Evolutionary conservation across 2,329 filamentous ascomycete genomes (phyloP).

Genomic region (Fusarium sp.): DNA sequence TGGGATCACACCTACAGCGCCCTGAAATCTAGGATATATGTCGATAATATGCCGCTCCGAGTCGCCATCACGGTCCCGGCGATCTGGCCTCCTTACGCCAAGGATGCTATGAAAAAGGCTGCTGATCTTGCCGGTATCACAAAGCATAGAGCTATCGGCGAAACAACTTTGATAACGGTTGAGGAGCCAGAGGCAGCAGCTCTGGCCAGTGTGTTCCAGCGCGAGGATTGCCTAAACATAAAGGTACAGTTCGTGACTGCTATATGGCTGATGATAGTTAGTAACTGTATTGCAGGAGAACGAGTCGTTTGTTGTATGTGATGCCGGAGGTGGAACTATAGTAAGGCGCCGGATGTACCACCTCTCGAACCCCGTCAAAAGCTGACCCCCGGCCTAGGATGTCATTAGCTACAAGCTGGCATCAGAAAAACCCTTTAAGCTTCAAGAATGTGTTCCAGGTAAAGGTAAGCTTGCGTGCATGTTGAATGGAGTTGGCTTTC

Average conservation of each 20-base stretch:
- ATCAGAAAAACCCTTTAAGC: background rate
- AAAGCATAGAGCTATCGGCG: background rate
- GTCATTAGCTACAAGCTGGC: background rate
- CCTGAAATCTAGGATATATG: background rate
- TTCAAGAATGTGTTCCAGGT: background rate
- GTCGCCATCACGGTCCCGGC: background rate
- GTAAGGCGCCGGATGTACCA: too few relatives aligned
- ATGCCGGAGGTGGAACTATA: too few relatives aligned
- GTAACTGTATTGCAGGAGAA: too few relatives aligned
- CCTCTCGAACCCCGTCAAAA: too few relatives aligned
- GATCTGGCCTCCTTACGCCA: background rate
- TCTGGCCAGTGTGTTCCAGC: too few relatives aligned
- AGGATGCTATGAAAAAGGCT: background rate
- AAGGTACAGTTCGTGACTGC: too few relatives aligned
- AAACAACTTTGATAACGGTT: background rate
- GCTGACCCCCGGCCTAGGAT: too few relatives aligned
- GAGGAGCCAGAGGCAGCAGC: too few relatives aligned
- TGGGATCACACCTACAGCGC: slow-evolving; percentile 17
- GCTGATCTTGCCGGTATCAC: background rate
- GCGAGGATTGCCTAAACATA: too few relatives aligned
- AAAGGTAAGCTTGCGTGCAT: background rate
- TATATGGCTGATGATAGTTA: too few relatives aligned
- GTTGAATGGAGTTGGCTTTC: too few relatives aligned
- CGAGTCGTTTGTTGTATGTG: too few relatives aligned
- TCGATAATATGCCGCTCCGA: background rate